Base-by-base conservation (phyloP, 306 rosid genomes). In the Trifolium dubium region DNA sequence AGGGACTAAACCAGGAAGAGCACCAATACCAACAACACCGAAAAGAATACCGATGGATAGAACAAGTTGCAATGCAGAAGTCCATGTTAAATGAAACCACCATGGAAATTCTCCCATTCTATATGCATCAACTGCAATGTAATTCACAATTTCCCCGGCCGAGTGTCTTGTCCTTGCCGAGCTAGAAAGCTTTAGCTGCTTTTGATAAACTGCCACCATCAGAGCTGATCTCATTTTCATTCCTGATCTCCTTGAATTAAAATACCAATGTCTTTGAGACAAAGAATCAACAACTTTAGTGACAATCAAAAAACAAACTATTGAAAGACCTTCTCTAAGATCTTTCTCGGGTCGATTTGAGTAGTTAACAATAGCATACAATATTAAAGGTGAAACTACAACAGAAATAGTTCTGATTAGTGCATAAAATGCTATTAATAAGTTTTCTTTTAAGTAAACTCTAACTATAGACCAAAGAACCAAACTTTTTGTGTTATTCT, bases 51-150 rank as follows among this genome's bases (percentile, higher is more conserved):
- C 59, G 69, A 90, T 80, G 69, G 83, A 69, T 1, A 89, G 41
- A 54, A 88, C 4, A 49, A 92, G 73, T 29, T 85, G 89, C 51
- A 89, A 8, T 12, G 77, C 77, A 23, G 7, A 74, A 29, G 43
- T 13, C 96, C 96, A 92, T 61, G 80, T 13, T 11, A 71, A 1
- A 29, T 92, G 98, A 47, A 92, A 77, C 98, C 98, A 92, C 92
- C 92, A 88, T n/a, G 91, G 90, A 64, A 84, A 90, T 71, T 92
- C 96, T 9, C 94, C 96, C 96, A 92, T 87, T 65, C 92, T 74
- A 31, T 92, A 92, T 2, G 96, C 93, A 81, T 89, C 98, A 55
- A 92, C 87, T 8, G 89, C 92, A 13, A 92, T 85, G 63, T 90
- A 92, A 37, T 90, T 90, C 71, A 87, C 96, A 40, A 92, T 87